Percentiles rank a stretch among this genome's conserved stretches.
Evolutionary conservation across 129 eudicot species (phyloP).

Genomic region (Mikania micrantha): DNA sequence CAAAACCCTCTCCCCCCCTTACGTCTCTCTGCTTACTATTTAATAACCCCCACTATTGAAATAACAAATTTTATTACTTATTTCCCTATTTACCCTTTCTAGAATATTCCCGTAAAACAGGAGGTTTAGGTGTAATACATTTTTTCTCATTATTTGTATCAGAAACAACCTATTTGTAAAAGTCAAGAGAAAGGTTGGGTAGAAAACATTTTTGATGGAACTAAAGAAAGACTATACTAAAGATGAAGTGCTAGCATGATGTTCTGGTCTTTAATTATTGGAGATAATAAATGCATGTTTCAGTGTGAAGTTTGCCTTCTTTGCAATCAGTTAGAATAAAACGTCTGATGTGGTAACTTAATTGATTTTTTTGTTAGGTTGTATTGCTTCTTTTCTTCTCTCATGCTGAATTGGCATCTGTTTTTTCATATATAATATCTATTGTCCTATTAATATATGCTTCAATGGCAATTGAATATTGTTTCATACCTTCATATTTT

Average conservation of each 20-base stretch:
- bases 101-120: no score
- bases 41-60: no score
- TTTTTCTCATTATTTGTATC: no score
- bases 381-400: neutral
- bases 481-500: no score
- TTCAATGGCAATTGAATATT: slow-evolving; percentile 15
- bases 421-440: neutral
- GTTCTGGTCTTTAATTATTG: neutral
- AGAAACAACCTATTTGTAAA: neutral
- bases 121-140: no score
- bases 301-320: neutral
- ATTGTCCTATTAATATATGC: no score
- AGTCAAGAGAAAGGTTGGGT: neutral
- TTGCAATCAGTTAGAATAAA: neutral
- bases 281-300: slow-evolving; percentile 14
- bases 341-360: neutral
- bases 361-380: slow-evolving; percentile 2
- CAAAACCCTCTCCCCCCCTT: no score
- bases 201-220: slow-evolving; percentile 1
- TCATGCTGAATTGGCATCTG: neutral
- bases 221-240: neutral
- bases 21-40: no score
- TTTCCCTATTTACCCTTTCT: no score
- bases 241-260: neutral
- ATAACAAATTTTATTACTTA: no score